A percentile compares a stretch with the other conserved stretches of the same genome.
These are phyloP conservation scores for Halophytophthora polymorphica DNA, from an alignment of 352 stramenopile genomes.

Conservation along the genomic window DNA sequence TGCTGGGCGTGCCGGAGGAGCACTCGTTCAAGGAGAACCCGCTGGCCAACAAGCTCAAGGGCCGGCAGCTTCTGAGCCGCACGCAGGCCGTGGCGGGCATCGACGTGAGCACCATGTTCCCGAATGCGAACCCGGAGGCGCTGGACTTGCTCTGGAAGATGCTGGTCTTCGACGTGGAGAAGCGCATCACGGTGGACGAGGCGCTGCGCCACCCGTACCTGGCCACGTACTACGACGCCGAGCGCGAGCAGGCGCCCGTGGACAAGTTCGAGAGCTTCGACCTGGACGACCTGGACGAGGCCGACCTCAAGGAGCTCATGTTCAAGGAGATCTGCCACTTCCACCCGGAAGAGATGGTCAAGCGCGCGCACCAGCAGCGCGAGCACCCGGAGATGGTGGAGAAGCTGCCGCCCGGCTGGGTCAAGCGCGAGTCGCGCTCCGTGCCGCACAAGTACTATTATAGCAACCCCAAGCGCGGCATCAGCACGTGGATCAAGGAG, in stretches of 20 bases:
- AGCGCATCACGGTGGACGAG: constrained; percentile 95
- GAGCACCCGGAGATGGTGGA: constrained; percentile 67
- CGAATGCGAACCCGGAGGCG: constrained; percentile 82
- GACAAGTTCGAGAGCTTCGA: constrained; percentile 86
- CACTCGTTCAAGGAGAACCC: constrained; percentile 89
- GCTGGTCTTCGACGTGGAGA: constrained; percentile 91
- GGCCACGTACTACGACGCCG: constrained; percentile 80
- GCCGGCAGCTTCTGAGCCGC: constrained; percentile 75
- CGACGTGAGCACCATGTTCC: constrained; percentile 78
- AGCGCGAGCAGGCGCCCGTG: constrained; percentile 60
- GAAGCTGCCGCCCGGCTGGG: constrained; percentile 79
- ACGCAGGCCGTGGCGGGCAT: constrained; percentile 81
- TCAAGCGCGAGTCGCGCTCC: constrained; percentile 84
- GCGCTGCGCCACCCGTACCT: constrained; percentile 97
- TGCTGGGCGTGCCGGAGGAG: constrained; percentile 81
- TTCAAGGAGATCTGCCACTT: constrained; percentile 90
- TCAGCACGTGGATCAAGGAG: constrained; percentile 89
- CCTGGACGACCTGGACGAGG: constrained; percentile 77
- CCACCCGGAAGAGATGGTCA: constrained; percentile 87
- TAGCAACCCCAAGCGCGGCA: constrained; percentile 85
- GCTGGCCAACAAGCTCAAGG: constrained; percentile 85
- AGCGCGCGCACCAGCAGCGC: constrained; percentile 71
- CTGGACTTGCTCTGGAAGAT: constrained; percentile 87
- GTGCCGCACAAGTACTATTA: constrained; percentile 89
- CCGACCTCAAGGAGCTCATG: constrained; percentile 88